phyloP scores from a whole-genome alignment of 164 flowering plant species.

The Kalanchoe fedtschenkoi region DNA sequence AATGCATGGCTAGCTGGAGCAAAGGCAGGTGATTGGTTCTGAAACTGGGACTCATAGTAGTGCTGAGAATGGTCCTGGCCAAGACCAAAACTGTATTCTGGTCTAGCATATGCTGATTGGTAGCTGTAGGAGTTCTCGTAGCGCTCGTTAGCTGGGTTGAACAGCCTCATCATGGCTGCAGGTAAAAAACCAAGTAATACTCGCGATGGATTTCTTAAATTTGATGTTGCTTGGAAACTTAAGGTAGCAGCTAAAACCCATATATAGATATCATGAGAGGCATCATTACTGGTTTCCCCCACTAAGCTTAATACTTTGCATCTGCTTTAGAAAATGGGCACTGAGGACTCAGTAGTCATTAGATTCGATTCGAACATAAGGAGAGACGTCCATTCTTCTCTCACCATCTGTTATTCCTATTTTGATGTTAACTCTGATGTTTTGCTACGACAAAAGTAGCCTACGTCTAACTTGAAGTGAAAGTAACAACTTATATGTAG shows the following conservation, averaged over 20 bases:
- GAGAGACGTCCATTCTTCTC: not conserved
- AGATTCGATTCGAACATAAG: not conserved
- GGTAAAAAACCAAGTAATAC: not conserved
- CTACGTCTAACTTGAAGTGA: no score
- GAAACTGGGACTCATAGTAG: not conserved
- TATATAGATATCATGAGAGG: not conserved
- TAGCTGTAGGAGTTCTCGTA: not conserved
- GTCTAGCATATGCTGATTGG: slow-evolving; percentile 6
- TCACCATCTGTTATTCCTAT: not conserved
- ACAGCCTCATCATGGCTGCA: slow-evolving; percentile 1
- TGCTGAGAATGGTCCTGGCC: not conserved
- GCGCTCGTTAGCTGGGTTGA: slow-evolving; percentile 6
- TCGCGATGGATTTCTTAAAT: not conserved
- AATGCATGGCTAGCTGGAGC: slow-evolving; percentile 1
- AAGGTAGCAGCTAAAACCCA: not conserved
- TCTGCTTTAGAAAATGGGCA: not conserved
- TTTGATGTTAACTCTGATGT: not conserved
- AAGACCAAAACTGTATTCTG: not conserved
- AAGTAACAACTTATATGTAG: no score
- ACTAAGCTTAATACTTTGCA: not conserved
- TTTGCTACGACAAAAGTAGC: not conserved
- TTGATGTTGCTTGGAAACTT: not conserved
- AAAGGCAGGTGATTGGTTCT: slow-evolving; percentile 1
- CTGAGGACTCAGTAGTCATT: not conserved
- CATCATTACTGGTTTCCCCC: not conserved